A percentile compares a stretch with the other conserved stretches of the same genome.
phyloP scores from a whole-genome alignment of 1,284 basidiomycete genomes.

The Macrocybe sp. region DNA sequence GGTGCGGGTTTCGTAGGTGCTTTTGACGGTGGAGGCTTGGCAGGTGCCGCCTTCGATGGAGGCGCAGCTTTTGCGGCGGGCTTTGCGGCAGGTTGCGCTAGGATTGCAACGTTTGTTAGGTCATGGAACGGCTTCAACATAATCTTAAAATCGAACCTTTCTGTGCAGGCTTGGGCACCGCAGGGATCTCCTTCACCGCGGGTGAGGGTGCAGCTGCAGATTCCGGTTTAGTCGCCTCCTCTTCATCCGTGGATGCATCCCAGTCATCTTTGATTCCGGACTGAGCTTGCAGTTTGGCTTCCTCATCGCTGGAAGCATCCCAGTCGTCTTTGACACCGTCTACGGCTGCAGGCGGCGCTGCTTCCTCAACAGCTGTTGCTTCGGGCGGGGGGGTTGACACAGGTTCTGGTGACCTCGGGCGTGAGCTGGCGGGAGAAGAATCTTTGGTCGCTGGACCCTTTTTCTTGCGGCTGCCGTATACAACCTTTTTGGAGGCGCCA shows the following conservation, averaged over 20 bases:
- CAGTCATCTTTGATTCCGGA: slow-evolving; percentile 34
- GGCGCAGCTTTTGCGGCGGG: slow-evolving; percentile 22
- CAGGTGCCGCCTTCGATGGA: slow-evolving; percentile 20
- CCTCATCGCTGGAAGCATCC: slow-evolving; percentile 73
- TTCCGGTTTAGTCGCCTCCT: slow-evolving; percentile 19
- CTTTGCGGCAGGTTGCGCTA: slow-evolving; percentile 15
- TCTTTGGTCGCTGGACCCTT: slow-evolving; percentile 49
- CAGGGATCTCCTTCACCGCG: slow-evolving; percentile 6
- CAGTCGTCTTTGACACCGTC: slow-evolving; percentile 74
- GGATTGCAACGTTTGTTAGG: slow-evolving; percentile 6
- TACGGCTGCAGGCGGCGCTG: slow-evolving; percentile 7
- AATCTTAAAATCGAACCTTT: slow-evolving; percentile 7
- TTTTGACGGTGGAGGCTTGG: slow-evolving; percentile 19
- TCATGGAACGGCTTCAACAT: not conserved
- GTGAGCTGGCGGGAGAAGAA: slow-evolving; percentile 45
- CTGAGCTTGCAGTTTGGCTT: slow-evolving; percentile 20
- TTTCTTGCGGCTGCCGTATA: slow-evolving; percentile 86
- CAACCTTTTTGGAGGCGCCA: slow-evolving; percentile 57
- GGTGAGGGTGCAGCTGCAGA: slow-evolving; percentile 17
- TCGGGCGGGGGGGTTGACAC: slow-evolving; percentile 11
- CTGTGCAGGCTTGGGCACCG: slow-evolving; percentile 7
- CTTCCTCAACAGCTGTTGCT: slow-evolving; percentile 17
- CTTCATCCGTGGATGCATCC: slow-evolving; percentile 80
- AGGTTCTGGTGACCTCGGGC: slow-evolving; percentile 46
- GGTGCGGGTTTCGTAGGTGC: slow-evolving; percentile 19